Evolutionary conservation across 345 rosid species (phyloP).

Genomic region (Heritiera littoralis): DNA sequence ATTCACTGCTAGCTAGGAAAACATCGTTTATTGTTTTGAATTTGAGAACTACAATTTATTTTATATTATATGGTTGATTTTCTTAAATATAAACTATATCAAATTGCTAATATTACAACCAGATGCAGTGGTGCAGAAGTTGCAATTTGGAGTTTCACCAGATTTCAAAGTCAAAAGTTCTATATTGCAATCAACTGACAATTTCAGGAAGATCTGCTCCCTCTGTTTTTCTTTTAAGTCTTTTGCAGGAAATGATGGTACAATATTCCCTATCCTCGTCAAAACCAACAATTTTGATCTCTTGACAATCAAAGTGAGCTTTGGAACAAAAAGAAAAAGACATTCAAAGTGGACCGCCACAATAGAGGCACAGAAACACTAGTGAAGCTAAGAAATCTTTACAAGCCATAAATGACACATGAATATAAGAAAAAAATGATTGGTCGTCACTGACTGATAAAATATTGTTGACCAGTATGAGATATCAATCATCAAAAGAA

Average conservation of each 20-base stretch:
- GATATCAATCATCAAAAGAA: background rate
- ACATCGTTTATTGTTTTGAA: background rate
- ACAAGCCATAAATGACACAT: background rate
- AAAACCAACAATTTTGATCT: background rate
- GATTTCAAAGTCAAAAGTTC: background rate
- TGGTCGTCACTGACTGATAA: background rate
- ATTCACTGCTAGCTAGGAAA: background rate
- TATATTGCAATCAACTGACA: too few relatives aligned
- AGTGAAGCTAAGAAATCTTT: background rate
- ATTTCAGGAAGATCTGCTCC: background rate
- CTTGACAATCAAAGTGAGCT: background rate
- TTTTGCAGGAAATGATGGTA: background rate
- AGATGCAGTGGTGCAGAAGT: background rate
- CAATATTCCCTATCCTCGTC: background rate
- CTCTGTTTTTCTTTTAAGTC: background rate
- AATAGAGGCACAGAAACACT: background rate
- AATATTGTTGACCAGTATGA: background rate
- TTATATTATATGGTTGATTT: background rate
- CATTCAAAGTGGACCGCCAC: background rate
- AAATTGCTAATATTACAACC: background rate
- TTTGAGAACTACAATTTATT: background rate
- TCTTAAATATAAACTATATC: background rate
- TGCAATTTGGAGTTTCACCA: background rate
- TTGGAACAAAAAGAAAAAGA: conserved; percentile 2
- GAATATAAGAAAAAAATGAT: background rate